Evolutionary conservation across 768 basidiomycete genomes (phyloP), one percentile per base, ranked within the genome.

Genomic region (Lyophyllum semitale): DNA sequence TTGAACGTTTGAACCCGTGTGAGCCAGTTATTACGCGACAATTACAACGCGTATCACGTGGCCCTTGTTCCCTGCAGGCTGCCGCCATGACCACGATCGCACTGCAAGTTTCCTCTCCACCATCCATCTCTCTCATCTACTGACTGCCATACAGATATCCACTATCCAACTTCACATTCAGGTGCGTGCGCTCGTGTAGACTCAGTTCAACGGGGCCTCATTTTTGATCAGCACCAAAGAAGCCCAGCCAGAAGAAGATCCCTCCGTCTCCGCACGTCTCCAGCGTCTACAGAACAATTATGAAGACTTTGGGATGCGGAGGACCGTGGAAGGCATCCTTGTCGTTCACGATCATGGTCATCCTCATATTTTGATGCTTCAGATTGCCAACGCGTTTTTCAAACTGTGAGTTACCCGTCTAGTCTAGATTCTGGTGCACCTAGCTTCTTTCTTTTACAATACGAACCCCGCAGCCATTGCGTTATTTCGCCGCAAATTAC

Each of bases 381-480:
- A 98, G 68, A 97, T 99, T 67, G 97, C 95, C 20, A 98, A 97
- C 70, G 94, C 95, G 15, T 99, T 98, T 73, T 98, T 98, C 82
- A 98, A 98, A 72, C 85, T 99, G 93, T 94, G 64, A 64, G 89
- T 77, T n/a, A 22, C 48, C 25, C 45, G 30, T 7, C 43, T 38
- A 32, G 55, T 48, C 35, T 40, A 35, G 42, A 37, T 51, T 32
- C 9, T 41, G 41, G 38, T 42, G 3, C 54, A 6, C 11, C 51
- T 54, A 9, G 17, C 55, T 38, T 18, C 38, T 43, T n/a, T 57
- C 49, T 51, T 6, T 13, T 30, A 8, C 7, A 38, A 30, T 33
- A 38, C 48, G 30, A 23, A n/a, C 25, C 45, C 44, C 38, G 26
- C 26, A 41, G 48, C 22, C 3, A 17, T 15, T 29, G 30, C 41